Base-by-base conservation (phyloP, 306 rosid genomes). In the Mucuna pruriens region DNA sequence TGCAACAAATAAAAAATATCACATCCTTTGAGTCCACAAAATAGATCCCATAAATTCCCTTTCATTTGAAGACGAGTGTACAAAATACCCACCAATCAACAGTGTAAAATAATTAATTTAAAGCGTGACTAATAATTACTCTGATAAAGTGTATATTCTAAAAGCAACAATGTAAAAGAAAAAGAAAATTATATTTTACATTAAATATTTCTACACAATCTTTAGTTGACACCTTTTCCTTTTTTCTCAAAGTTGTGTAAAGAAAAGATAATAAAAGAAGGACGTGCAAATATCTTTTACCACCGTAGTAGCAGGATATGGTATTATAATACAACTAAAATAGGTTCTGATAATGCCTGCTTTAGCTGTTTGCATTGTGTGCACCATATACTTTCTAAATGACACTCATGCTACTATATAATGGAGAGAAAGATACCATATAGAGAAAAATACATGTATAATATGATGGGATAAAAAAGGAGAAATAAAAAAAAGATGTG, bases 61-160 rank as follows among this genome's bases (percentile, higher is more conserved):
- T 12, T 44, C 11, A 70, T 25, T 60, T 70, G 25, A 31, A 3
- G 16, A 36, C 0, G 12, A 61, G 22, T 8, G 17, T 2, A 38
- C 29, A 31, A 60, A 61, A 29, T 4, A 73, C 48, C 48, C 49
- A 45, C 58, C 67, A 51, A 36, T 25, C 29, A 68, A 82, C n/a
- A n/a, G n/a, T n/a, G n/a, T n/a, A n/a, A n/a, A n/a, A n/a, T 17
- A 52, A 19, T 52, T 52, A 19, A 17, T 52, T 52, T 52, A 19
- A n/a, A n/a, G 23, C 26, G 7, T 1, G 60, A 46, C 52, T 19
- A 11, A 58, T 17, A 58, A 11, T 26, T 58, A 12, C 26, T n/a
- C 2, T 3, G 19, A 8, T 58, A 29, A 29, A 3, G 39, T 29
- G 26, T 2, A 29, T 61, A 29, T 29, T 61, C 67, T 15, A 13